Evolutionary conservation across 2,329 filamentous ascomycete species (phyloP).

Genomic region (Calonectria montana): DNA sequence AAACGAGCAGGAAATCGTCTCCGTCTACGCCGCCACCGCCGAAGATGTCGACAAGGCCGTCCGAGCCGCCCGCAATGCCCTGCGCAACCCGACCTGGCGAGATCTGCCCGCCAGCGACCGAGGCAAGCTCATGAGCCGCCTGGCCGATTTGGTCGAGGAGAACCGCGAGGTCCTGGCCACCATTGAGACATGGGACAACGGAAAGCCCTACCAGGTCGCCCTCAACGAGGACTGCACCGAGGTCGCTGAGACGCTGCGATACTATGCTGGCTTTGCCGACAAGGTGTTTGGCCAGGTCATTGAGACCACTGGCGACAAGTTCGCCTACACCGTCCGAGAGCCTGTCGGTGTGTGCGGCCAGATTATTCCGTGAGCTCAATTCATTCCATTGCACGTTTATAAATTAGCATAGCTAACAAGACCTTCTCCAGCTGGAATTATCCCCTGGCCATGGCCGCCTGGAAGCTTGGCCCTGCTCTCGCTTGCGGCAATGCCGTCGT

Average conservation of each 20-base stretch:
- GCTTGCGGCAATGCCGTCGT: constrained; percentile 73
- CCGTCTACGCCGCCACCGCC: constrained; percentile 45
- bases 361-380: constrained; percentile 23
- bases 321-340: constrained; percentile 66
- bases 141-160: constrained; percentile 73
- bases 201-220: constrained; percentile 78
- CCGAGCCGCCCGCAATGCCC: constrained; percentile 70
- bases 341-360: constrained; percentile 28
- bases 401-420: background rate
- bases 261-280: constrained; percentile 84
- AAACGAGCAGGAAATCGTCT: constrained; percentile 46
- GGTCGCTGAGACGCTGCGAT: constrained; percentile 66
- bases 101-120: constrained; percentile 74
- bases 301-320: constrained; percentile 74
- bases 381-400: no score
- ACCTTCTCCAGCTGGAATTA: constrained; percentile 67
- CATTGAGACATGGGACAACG: constrained; percentile 81
- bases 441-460: constrained; percentile 61
- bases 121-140: constrained; percentile 75
- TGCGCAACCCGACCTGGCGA: constrained; percentile 76
- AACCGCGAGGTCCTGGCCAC: constrained; percentile 64
- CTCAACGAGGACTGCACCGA: constrained; percentile 72
- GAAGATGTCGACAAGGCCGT: constrained; percentile 50
- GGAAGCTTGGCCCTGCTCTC: constrained; percentile 81
- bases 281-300: constrained; percentile 85